These are phyloP conservation scores for Petasospora rhodanensis DNA, from an alignment of 1,139 yeast genomes.

Conservation along the genomic window DNA sequence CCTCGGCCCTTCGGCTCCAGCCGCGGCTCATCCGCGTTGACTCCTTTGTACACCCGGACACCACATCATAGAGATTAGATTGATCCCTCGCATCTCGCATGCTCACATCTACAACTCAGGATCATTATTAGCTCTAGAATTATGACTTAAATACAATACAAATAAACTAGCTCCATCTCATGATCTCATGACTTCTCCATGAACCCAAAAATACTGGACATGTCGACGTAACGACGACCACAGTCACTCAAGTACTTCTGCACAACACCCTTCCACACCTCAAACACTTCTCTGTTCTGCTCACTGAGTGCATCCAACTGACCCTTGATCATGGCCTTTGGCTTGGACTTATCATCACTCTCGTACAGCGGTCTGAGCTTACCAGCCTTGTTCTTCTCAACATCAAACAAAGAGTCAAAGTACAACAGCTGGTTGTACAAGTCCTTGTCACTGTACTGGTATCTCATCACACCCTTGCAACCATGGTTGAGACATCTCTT, in stretches of 20 bases:
- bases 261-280: slow-evolving; percentile 55
- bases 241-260: slow-evolving; percentile 74
- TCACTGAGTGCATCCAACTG: slow-evolving; percentile 72
- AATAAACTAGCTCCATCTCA: too few relatives aligned
- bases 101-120: too few relatives aligned
- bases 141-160: too few relatives aligned
- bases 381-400: slow-evolving; percentile 65
- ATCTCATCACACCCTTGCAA: slow-evolving; percentile 84
- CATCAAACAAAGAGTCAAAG: slow-evolving; percentile 74
- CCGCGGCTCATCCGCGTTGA: too few relatives aligned
- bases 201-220: slow-evolving; percentile 74
- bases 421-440: slow-evolving; percentile 85
- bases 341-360: slow-evolving; percentile 31
- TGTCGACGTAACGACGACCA: slow-evolving; percentile 88
- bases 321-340: slow-evolving; percentile 45
- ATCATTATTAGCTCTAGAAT: too few relatives aligned
- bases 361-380: slow-evolving; percentile 46
- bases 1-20: too few relatives aligned
- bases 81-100: too few relatives aligned
- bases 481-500: slow-evolving; percentile 63
- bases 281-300: slow-evolving; percentile 67
- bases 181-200: too few relatives aligned
- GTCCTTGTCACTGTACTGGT: slow-evolving; percentile 71
- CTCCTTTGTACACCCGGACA: too few relatives aligned
- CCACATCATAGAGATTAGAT: too few relatives aligned